Evolutionary conservation across 2,329 filamentous ascomycete species (phyloP), one percentile per base, ranked within the genome.

Genomic region (Chalara sp.): DNA sequence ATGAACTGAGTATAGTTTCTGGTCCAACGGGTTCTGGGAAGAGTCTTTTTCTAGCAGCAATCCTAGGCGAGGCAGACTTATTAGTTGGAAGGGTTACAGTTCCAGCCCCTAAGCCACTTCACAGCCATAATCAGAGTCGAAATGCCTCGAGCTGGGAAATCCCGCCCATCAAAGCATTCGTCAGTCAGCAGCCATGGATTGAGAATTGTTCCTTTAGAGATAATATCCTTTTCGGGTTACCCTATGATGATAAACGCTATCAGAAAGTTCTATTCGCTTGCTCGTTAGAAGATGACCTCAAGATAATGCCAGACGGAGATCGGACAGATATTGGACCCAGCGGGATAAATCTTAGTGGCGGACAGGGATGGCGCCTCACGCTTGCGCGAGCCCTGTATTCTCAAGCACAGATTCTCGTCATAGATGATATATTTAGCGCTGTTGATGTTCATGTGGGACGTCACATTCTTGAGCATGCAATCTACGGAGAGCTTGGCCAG

Each of bases 371-470:
- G 86, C 79, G 88, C 47, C 78, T 93, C 35, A 88, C 86, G 0
- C 81, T 95, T 58, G 89, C 88, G 2, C 75, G 89, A 44, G 87
- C 88, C 1, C 73, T 93, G 13, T 93, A 93, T 65, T 90, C 87
- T 2, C 76, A 87, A 12, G 87, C 86, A 1, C 83, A 85, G 0
- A 83, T 90, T 54, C 71, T 95, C 5, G 72, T 93, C 21, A 74
- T 93, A 60, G 89, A 95, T 64, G 89, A 95, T 62, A 87, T 92
- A 37, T 91, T 95, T 65, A 89, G 84, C 62, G 64, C 88, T 8
- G 81, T 93, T 6, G 89, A 95, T 65, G 84, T 86, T 4, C 86
- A 91, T 61, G 87, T 90, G 31, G 88, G 87, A 12, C 79, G 85
- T 30, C 85, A 89, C 60, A 84, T 92, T 46, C 89, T 87, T 57